Evolutionary conservation across 1,284 basidiomycete species (phyloP).

Genomic region (Megacollybia platyphylla): DNA sequence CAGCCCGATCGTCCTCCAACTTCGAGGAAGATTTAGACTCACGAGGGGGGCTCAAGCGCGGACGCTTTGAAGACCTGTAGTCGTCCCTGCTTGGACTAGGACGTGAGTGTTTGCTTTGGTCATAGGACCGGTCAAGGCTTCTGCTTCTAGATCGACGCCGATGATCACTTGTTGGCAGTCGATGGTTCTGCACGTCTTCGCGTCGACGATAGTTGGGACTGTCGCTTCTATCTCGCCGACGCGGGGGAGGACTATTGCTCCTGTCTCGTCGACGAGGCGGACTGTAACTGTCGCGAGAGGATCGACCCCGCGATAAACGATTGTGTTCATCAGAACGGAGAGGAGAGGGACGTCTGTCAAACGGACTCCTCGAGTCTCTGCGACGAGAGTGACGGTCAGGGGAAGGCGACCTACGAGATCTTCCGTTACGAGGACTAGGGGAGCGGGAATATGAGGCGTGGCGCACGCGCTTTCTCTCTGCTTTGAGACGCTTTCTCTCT

Average conservation of each 20-base stretch:
- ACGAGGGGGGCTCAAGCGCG: slow-evolving; percentile 24
- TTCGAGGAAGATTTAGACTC: slow-evolving; percentile 12
- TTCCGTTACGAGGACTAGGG: slow-evolving; percentile 11
- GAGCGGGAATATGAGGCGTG: slow-evolving; percentile 27
- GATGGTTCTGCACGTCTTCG: neutral
- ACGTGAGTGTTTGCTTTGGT: slow-evolving; percentile 30
- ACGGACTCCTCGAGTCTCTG: slow-evolving; percentile 25
- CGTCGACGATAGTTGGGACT: neutral
- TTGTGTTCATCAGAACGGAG: slow-evolving; percentile 4
- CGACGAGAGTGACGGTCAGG: slow-evolving; percentile 19
- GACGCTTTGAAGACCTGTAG: slow-evolving; percentile 21
- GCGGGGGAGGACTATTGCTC: neutral
- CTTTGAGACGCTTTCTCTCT: slow-evolving; percentile 42
- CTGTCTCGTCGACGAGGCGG: neutral
- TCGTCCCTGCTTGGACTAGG: slow-evolving; percentile 24
- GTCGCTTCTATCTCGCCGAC: neutral
- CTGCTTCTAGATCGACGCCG: slow-evolving; percentile 12
- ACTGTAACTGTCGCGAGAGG: neutral
- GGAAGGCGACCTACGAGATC: slow-evolving; percentile 18
- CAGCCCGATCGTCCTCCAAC: slow-evolving; percentile 50
- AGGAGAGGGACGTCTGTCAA: slow-evolving; percentile 17
- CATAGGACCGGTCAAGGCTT: slow-evolving; percentile 11
- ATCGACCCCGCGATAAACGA: neutral
- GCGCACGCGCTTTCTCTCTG: slow-evolving; percentile 33
- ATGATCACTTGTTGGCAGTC: slow-evolving; percentile 1